Conservation (phyloP, 345 rosid species). For the Clausena lansium region DNA sequence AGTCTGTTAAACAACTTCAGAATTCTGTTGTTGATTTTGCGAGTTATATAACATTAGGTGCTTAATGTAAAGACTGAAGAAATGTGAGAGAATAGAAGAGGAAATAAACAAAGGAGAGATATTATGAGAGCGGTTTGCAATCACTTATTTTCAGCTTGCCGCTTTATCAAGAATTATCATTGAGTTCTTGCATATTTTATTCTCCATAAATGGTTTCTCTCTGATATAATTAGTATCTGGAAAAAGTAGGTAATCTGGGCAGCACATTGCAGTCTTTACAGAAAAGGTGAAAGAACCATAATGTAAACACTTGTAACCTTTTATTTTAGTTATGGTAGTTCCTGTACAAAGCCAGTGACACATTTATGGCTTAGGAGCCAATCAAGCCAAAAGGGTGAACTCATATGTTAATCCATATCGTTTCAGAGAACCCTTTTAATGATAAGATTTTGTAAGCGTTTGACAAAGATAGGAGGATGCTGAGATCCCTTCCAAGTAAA, state of each 20-base stretch:
- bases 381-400: neutral
- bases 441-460: neutral
- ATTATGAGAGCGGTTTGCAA: neutral
- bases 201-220: neutral
- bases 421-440: neutral
- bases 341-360: neutral
- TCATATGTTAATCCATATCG: neutral
- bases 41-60: neutral
- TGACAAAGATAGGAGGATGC: neutral
- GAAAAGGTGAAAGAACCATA: neutral
- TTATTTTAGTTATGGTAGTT: neutral
- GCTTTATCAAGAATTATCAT: neutral
- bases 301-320: neutral
- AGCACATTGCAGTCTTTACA: neutral
- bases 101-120: neutral
- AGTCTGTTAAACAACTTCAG: neutral
- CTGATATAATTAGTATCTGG: neutral
- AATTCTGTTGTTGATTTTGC: constrained; percentile 3
- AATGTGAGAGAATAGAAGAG: neutral
- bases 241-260: neutral
- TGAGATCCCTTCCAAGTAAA: neutral
- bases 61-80: neutral
- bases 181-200: neutral
- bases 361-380: neutral
- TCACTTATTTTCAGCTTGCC: neutral